Conservation (phyloP, 2,329 filamentous ascomycete species). For the Chrysosporium keratinophilum region DNA sequence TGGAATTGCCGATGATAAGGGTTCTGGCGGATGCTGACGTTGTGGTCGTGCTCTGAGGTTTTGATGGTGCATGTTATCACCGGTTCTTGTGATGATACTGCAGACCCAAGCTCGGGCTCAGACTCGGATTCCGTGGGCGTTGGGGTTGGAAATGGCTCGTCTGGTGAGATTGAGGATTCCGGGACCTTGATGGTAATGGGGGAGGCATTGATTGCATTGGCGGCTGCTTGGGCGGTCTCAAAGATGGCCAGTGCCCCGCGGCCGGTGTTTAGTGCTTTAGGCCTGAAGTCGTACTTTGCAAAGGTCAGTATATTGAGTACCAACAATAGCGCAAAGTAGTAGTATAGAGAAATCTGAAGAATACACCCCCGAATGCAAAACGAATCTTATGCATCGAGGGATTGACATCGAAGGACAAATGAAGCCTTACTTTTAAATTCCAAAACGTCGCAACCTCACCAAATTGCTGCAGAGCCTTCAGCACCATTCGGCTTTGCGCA, state of each 20-base stretch:
- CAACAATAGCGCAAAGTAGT: background rate
- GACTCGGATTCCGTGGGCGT: constrained; percentile 20
- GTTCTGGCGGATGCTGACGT: constrained; percentile 23
- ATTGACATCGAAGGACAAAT: too few species aligned
- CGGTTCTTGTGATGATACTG: background rate
- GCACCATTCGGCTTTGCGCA: constrained; percentile 27
- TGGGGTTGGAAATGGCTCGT: constrained; percentile 23
- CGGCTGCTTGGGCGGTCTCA: constrained; percentile 28
- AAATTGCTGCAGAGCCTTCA: constrained; percentile 32
- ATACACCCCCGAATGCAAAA: too few species aligned
- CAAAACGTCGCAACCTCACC: constrained; percentile 33
- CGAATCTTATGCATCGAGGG: too few species aligned
- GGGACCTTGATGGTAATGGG: constrained; percentile 23
- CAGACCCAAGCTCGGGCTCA: constrained; percentile 13
- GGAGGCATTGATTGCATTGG: constrained; percentile 26
- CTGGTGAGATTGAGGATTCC: constrained; percentile 22
- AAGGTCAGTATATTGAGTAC: background rate
- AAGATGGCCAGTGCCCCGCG: constrained; percentile 28
- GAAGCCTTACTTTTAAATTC: constrained; percentile 25
- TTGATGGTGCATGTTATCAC: constrained; percentile 23
- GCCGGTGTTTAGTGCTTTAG: constrained; percentile 18
- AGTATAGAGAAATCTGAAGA: too few species aligned
- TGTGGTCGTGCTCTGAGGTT: constrained; percentile 24
- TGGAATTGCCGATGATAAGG: constrained; percentile 26
- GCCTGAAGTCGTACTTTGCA: constrained; percentile 25